A percentile compares a stretch with the other conserved stretches of the same genome.
Conservation (phyloP, 768 basidiomycete species). For the Ramaria sp. region DNA sequence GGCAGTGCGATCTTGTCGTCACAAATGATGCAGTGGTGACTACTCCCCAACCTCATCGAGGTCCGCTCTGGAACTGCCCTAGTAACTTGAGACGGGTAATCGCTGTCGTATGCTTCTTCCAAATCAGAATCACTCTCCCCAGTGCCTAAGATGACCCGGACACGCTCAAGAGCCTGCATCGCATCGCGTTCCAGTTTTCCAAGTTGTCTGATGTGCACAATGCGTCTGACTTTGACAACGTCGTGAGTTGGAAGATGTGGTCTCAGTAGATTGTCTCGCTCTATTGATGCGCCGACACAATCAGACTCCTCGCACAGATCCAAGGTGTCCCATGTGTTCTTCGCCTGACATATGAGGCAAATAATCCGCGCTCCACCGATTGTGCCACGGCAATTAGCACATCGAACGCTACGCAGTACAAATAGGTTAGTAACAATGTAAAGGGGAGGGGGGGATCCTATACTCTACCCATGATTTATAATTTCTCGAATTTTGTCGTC, state of each 20-base stretch:
- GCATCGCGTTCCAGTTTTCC: neutral
- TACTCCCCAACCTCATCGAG: too few species aligned
- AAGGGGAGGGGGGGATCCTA: neutral
- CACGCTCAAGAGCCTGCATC: neutral
- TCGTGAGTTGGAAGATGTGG: conserved; percentile 21
- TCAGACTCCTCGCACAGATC: conserved; percentile 21
- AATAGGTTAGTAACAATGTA: neutral
- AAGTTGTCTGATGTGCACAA: neutral
- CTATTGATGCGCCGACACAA: conserved; percentile 15
- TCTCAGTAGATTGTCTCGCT: conserved; percentile 11
- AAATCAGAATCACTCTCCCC: too few species aligned
- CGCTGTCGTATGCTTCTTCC: too few species aligned
- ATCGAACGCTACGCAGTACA: conserved; percentile 4
- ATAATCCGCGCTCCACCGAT: conserved; percentile 21
- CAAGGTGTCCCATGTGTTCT: conserved; percentile 13
- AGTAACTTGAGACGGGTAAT: too few species aligned
- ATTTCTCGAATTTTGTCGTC: neutral
- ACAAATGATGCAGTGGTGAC: neutral
- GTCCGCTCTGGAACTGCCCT: too few species aligned
- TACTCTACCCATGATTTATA: neutral
- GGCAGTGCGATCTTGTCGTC: neutral
- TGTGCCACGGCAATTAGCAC: conserved; percentile 18
- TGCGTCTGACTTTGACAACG: neutral
- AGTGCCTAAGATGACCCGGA: neutral
- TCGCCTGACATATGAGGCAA: conserved; percentile 22